Evolutionary conservation across 1,284 basidiomycete species (phyloP).

Genomic region (Ceratobasidium sp.): DNA sequence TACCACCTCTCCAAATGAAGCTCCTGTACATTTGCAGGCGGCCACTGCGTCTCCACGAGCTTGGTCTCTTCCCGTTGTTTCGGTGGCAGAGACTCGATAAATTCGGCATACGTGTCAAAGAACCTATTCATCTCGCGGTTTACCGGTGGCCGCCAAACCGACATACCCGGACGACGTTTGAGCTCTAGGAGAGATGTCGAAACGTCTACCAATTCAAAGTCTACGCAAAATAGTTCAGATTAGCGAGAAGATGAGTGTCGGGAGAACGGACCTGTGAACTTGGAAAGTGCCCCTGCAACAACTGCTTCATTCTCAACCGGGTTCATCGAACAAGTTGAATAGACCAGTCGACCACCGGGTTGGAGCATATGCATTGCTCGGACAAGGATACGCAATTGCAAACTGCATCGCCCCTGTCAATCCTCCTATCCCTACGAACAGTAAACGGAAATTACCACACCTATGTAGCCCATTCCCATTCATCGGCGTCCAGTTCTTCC

Average conservation of each 20-base stretch:
- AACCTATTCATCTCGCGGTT: conserved; percentile 53
- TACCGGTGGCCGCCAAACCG: conserved; percentile 75
- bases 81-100: conserved; percentile 66
- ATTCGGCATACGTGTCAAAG: conserved; percentile 71
- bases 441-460: conserved; percentile 65
- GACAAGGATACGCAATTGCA: conserved; percentile 93
- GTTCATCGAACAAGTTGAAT: conserved; percentile 98
- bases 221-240: conserved; percentile 58
- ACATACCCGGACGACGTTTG: conserved; percentile 80
- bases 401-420: conserved; percentile 60
- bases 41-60: conserved; percentile 82
- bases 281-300: conserved; percentile 84
- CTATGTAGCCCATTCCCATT: conserved; percentile 93
- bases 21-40: conserved; percentile 73
- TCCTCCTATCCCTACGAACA: not conserved
- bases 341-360: conserved; percentile 91
- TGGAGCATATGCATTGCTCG: conserved; percentile 94
- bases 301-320: conserved; percentile 99
- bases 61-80: conserved; percentile 67
- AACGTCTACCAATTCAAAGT: conserved; percentile 88
- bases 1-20: conserved; percentile 81
- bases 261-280: conserved; percentile 70
- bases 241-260: conserved; percentile 19
- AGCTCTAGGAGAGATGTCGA: conserved; percentile 79
- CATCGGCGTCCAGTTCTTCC: conserved; percentile 91